A percentile compares a stretch with the other conserved stretches of the same genome.
Conservation (phyloP, 169 alveolate species). For the Eimeria falciformis region DNA sequence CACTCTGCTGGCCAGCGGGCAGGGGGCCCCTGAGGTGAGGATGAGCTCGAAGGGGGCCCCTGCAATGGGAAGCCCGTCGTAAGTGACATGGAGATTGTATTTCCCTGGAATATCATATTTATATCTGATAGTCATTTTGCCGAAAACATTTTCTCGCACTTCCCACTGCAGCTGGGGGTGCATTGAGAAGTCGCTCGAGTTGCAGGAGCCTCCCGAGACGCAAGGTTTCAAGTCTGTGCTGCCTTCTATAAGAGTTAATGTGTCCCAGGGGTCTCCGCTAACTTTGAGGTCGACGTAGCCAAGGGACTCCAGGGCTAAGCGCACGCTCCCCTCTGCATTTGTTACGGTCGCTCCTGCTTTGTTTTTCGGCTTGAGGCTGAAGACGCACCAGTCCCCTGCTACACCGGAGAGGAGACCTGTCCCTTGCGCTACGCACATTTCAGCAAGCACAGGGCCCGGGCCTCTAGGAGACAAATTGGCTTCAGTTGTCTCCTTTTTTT, state of each 20-base stretch:
- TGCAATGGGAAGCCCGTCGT: constrained; percentile 83
- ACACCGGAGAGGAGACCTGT: constrained; percentile 30
- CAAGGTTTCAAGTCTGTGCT: too few relatives aligned
- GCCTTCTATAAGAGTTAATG: too few relatives aligned
- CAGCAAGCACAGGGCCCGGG: constrained; percentile 59
- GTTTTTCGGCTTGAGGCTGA: constrained; percentile 13
- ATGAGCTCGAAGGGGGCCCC: constrained; percentile 83
- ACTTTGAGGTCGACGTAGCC: constrained; percentile 62
- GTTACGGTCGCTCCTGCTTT: not conserved
- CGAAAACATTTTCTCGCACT: not conserved
- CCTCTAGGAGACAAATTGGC: constrained; percentile 60
- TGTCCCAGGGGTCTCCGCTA: constrained; percentile 77
- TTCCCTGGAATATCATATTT: constrained; percentile 75
- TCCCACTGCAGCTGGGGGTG: not conserved
- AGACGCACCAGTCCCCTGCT: constrained; percentile 44
- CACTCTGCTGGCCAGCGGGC: constrained; percentile 79
- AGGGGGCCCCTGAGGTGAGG: constrained; percentile 77
- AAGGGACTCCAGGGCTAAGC: constrained; percentile 36
- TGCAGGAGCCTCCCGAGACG: too few relatives aligned
- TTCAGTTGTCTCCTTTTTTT: not conserved
- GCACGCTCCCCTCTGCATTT: not conserved
- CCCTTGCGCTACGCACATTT: constrained; percentile 75
- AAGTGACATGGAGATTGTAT: constrained; percentile 73
- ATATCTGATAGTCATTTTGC: not conserved
- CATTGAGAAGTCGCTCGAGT: too few relatives aligned